Evolutionary conservation across 495 filamentous ascomycete species (phyloP).

Genomic region (Tuber calosporum): DNA sequence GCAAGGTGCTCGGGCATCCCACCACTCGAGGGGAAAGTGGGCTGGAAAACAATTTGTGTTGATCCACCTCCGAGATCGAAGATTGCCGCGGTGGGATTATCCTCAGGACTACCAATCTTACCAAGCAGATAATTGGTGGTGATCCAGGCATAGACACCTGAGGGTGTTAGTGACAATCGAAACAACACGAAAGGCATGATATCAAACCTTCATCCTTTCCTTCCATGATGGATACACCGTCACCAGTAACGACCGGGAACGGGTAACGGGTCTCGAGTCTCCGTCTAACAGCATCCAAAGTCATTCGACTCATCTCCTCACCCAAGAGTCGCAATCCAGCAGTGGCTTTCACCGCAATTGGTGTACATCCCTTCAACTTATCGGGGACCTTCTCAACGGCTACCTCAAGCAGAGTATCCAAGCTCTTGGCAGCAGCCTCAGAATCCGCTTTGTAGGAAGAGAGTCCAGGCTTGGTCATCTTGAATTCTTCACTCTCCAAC

Average conservation of each 20-base stretch:
- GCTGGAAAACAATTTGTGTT: conserved; percentile 96
- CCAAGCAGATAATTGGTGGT: conserved; percentile 96
- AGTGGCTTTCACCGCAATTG: conserved; percentile 92
- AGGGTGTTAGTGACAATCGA: conserved; percentile 11
- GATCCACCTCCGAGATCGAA: conserved; percentile 95
- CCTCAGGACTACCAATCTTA: conserved; percentile 88
- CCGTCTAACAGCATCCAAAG: conserved; percentile 73
- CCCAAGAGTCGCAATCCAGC: conserved; percentile 83
- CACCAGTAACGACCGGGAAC: conserved; percentile 84
- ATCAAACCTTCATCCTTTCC: conserved; percentile 66
- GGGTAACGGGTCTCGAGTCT: conserved; percentile 85
- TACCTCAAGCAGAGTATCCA: conserved; percentile 79
- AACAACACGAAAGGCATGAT: background rate
- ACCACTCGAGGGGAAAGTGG: conserved; percentile 61
- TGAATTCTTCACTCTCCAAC: conserved; percentile 82
- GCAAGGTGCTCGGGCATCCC: conserved; percentile 83
- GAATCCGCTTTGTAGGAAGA: conserved; percentile 79
- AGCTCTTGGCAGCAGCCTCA: conserved; percentile 76
- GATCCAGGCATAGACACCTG: conserved; percentile 97
- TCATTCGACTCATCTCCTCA: conserved; percentile 69
- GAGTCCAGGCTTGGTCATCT: conserved; percentile 77
- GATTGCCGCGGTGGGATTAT: conserved; percentile 81
- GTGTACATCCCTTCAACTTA: conserved; percentile 76
- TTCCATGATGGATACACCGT: conserved; percentile 92
- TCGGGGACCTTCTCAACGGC: conserved; percentile 78